phyloP scores from a whole-genome alignment of 306 rosid species.

The Gillenia trifoliata region DNA sequence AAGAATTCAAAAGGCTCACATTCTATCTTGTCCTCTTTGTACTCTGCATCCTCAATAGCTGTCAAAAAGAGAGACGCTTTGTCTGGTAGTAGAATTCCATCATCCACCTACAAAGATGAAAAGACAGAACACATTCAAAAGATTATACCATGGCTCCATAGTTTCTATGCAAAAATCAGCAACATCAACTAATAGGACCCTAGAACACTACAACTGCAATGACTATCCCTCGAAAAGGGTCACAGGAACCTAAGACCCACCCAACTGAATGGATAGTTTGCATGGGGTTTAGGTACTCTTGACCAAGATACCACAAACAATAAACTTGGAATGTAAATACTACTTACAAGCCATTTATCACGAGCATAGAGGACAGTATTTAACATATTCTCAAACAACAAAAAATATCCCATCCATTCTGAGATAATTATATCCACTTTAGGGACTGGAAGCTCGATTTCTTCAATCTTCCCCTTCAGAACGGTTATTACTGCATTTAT shows the following conservation, averaged over 20 bases:
- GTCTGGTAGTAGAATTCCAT: constrained; percentile 85
- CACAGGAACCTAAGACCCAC: neutral
- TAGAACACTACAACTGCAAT: neutral
- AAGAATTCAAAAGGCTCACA: constrained; percentile 51
- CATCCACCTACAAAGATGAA: constrained; percentile 47
- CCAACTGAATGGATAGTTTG: neutral
- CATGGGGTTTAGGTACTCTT: neutral
- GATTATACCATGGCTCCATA: neutral
- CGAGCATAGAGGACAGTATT: constrained; percentile 93
- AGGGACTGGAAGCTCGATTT: constrained; percentile 84
- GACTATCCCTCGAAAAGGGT: neutral
- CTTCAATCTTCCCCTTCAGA: constrained; percentile 94
- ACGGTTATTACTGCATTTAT: constrained; percentile 70
- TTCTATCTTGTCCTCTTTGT: constrained; percentile 98
- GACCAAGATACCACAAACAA: neutral
- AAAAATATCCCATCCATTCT: constrained; percentile 99
- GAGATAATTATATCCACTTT: constrained; percentile 94
- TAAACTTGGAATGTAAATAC: neutral
- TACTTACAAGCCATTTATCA: constrained; percentile 97
- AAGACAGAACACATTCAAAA: neutral
- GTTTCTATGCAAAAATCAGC: neutral
- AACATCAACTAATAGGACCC: neutral
- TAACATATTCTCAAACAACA: constrained; percentile 95
- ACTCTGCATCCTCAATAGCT: constrained; percentile 95
- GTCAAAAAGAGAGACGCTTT: constrained; percentile 77